Percentiles rank a stretch among this genome's conserved stretches.
phyloP scores from a whole-genome alignment of 345 rosid genomes.

The Angophora floribunda region DNA sequence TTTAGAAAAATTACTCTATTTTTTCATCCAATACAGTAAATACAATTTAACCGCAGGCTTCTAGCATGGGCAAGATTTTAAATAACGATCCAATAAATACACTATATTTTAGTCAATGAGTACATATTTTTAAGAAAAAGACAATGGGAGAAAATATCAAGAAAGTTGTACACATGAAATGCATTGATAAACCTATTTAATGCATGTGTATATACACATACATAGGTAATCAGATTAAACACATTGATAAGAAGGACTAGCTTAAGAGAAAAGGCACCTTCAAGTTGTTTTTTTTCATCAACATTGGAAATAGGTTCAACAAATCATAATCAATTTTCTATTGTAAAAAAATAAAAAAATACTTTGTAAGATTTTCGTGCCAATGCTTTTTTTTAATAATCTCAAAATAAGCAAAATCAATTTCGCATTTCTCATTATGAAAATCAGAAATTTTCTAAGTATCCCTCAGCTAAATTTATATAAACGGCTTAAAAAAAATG shows the following conservation, averaged over 20 bases:
- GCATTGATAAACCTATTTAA: no score
- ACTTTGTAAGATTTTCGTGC: background rate
- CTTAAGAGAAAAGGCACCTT: background rate
- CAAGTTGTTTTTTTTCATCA: no score
- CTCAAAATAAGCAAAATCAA: background rate
- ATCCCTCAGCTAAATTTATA: background rate
- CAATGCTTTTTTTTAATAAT: background rate
- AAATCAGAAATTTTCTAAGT: background rate
- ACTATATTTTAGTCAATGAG: accelerated
- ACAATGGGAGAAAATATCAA: background rate
- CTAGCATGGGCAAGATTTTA: accelerated
- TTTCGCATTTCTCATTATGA: background rate
- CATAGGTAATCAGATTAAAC: background rate
- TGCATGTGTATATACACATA: accelerated
- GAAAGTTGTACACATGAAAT: background rate
- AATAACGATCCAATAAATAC: no score
- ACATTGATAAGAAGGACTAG: background rate
- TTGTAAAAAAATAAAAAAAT: background rate
- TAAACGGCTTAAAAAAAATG: background rate
- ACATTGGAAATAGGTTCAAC: background rate
- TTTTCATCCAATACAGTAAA: background rate
- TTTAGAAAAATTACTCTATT: no score
- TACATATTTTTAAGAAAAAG: accelerated
- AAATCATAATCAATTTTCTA: no score
- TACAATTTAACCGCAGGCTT: accelerated